Evolutionary conservation across 2,329 filamentous ascomycete genomes (phyloP).

Genomic region (Sordariomycetes sp.): DNA sequence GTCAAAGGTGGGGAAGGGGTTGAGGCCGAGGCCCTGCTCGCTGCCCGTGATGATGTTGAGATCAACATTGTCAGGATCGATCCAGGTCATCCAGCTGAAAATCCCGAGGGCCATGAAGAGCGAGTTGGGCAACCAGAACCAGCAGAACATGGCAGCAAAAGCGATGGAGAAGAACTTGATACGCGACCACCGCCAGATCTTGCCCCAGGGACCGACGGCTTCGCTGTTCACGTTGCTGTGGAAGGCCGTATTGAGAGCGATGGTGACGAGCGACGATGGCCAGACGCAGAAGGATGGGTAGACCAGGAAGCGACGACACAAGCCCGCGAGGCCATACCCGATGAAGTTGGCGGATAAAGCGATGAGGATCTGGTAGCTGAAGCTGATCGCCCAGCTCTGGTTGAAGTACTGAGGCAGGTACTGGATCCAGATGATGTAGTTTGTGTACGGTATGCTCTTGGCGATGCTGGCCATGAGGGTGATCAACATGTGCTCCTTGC

Average conservation of each 20-base stretch:
- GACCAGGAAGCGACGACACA: slow-evolving; percentile 43
- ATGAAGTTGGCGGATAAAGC: slow-evolving; percentile 47
- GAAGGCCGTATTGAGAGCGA: slow-evolving; percentile 44
- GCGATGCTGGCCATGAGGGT: slow-evolving; percentile 54
- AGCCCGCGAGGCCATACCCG: slow-evolving; percentile 48
- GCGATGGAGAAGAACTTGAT: slow-evolving; percentile 42
- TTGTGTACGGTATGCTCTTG: slow-evolving; percentile 42
- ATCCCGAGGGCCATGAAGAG: slow-evolving; percentile 40
- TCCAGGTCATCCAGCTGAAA: slow-evolving; percentile 35
- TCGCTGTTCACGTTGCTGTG: slow-evolving; percentile 32
- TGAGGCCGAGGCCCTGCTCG: slow-evolving; percentile 35
- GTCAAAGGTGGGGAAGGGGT: slow-evolving; percentile 23
- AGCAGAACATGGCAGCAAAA: slow-evolving; percentile 44
- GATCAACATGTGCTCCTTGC: slow-evolving; percentile 54
- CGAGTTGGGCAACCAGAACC: slow-evolving; percentile 50
- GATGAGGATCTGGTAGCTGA: slow-evolving; percentile 46
- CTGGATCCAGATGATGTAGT: slow-evolving; percentile 46
- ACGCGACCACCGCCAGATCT: slow-evolving; percentile 35
- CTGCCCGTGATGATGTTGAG: slow-evolving; percentile 9
- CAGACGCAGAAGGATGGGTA: slow-evolving; percentile 48
- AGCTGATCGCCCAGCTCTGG: slow-evolving; percentile 40
- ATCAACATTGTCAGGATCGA: not conserved
- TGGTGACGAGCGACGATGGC: slow-evolving; percentile 46
- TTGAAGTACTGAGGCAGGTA: slow-evolving; percentile 43
- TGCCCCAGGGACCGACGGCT: slow-evolving; percentile 31